Base-by-base conservation (phyloP, 1,284 basidiomycete genomes). In the Leccinum angustisporum region DNA sequence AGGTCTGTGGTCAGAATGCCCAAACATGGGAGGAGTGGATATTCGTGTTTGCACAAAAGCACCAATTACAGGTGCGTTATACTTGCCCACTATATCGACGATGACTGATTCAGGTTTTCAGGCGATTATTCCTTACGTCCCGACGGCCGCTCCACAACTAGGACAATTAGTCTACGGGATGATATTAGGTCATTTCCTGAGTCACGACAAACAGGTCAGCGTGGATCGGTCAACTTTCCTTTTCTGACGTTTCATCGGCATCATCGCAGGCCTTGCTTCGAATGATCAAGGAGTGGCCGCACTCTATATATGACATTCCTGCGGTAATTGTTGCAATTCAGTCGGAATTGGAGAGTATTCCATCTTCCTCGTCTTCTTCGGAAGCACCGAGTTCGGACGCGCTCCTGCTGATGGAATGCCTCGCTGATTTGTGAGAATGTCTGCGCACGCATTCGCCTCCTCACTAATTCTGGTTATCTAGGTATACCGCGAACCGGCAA, bases 1-100 rank as follows among this genome's bases (percentile, higher is more conserved):
- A 92, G 71, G 94, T 98, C 1, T 90, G 98, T 62, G 89, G 86
- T 0, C 84, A 86, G 38, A 87, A 98, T 68, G 79, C 83, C 5
- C 87, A 87, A 66, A 84, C 86, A 16, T 99, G 97, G 97, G 96
- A 98, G 73, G 87, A 92, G 69, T 97, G 93, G 91, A 92, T 98
- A 72, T 97, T 97, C 71, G 79, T 87, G 9, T 98, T 97, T 72
- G 91, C 92, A 0, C 89, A 96, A 73, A 87, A 90, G 68, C 84
- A 86, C 36, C 87, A 94, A 63, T 78, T 98, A 18, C 86, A 91
- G 69, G 93, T 93, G 64, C 56, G 80, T 71, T 52, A 4, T 51
- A 5, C 51, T 27, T 10, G 8, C 3, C 11, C 11, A 18, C 9
- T 21, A 53, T 4, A 16, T 13, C 11, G 36, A 38, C 50, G 36